Percentiles rank a stretch among this genome's conserved stretches.
Conservation (phyloP, 2,329 filamentous ascomycete genomes). For the Helicocarpus griseus region DNA sequence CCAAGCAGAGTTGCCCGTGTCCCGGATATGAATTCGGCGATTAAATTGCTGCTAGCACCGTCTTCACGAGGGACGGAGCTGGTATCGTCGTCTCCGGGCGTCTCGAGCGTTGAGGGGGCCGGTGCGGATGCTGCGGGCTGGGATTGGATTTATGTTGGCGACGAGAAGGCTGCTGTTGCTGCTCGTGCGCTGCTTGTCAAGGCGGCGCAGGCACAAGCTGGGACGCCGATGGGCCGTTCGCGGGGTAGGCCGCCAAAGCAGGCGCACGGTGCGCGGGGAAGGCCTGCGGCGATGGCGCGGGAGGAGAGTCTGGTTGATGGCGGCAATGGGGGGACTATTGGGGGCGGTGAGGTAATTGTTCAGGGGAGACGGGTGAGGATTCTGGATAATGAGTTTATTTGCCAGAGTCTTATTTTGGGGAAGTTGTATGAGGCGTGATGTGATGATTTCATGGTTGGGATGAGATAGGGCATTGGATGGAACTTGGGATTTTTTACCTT, state of each 20-base stretch:
- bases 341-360: constrained; percentile 24
- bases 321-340: constrained; percentile 16
- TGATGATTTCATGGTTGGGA: not conserved
- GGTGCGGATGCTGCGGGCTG: constrained; percentile 34
- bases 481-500: not conserved
- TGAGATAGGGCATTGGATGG: not conserved
- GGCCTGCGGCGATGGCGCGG: constrained; percentile 35
- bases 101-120: not conserved
- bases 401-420: constrained; percentile 86
- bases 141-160: constrained; percentile 73
- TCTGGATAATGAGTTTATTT: constrained; percentile 74
- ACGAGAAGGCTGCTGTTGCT: constrained; percentile 46
- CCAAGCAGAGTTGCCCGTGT: constrained; percentile 58
- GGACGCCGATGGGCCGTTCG: not conserved
- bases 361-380: constrained; percentile 50
- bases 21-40: constrained; percentile 55
- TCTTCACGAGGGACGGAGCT: no score
- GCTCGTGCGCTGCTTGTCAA: constrained; percentile 28
- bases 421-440: constrained; percentile 54
- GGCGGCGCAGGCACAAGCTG: constrained; percentile 11
- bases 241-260: not conserved
- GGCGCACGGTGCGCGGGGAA: constrained; percentile 6
- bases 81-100: constrained; percentile 7
- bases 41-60: constrained; percentile 38
- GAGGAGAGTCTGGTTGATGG: constrained; percentile 28